phyloP scores from a whole-genome alignment of 2,329 filamentous ascomycete genomes.

The Cladorrhinum sp. region DNA sequence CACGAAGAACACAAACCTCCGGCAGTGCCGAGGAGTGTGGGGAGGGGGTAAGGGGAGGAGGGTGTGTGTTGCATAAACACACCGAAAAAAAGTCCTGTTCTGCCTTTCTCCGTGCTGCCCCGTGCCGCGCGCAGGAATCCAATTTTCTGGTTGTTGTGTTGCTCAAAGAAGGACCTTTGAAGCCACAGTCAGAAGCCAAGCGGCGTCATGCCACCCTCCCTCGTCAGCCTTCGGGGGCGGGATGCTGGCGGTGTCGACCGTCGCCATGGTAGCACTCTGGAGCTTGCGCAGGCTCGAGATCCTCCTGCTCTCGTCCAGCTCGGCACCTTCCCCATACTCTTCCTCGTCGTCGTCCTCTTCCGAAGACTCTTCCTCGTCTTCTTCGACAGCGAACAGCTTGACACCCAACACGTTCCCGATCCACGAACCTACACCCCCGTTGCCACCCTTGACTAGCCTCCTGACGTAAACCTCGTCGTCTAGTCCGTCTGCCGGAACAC shows the following conservation, averaged over 20 bases:
- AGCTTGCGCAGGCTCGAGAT: constrained; percentile 37
- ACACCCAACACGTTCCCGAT: constrained; percentile 57
- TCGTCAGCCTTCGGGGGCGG: constrained; percentile 51
- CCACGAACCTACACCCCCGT: constrained; percentile 54
- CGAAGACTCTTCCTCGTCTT: constrained; percentile 50
- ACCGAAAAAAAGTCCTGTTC: neutral
- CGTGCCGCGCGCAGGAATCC: neutral
- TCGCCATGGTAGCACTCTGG: constrained; percentile 38
- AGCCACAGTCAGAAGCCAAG: constrained; percentile 65
- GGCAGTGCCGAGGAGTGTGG: neutral
- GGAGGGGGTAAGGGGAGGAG: neutral
- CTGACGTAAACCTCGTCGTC: constrained; percentile 59
- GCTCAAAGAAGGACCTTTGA: constrained; percentile 56
- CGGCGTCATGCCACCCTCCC: constrained; percentile 64
- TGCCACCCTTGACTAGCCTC: constrained; percentile 53
- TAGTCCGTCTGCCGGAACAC: constrained; percentile 31
- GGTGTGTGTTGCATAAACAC: neutral
- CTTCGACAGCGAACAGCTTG: constrained; percentile 61
- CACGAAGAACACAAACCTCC: neutral
- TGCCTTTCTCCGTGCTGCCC: neutral
- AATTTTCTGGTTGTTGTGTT: neutral
- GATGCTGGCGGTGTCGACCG: constrained; percentile 41
- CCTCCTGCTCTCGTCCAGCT: constrained; percentile 35
- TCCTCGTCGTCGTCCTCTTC: constrained; percentile 36
- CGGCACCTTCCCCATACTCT: constrained; percentile 33